Evolutionary conservation across 495 filamentous ascomycete species (phyloP), one percentile per base, ranked within the genome.

Genomic region (Parachaetomium inaequale): DNA sequence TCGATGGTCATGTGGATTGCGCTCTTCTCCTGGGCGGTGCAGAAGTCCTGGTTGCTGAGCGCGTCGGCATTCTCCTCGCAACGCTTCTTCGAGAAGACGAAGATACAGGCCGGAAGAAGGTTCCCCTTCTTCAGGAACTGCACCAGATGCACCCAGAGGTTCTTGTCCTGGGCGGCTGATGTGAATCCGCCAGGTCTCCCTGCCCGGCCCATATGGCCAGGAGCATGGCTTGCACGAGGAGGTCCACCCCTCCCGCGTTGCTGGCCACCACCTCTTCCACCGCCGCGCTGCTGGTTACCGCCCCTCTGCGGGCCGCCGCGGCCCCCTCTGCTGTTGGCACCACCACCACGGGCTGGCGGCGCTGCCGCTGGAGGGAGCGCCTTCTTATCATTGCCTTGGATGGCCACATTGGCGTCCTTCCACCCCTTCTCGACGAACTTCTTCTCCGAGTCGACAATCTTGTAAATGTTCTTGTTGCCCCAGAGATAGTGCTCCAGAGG

Each of bases 11-110:
- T 97, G 69, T 98, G 95, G 50, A 92, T 93, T 36, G 88, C 83
- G 70, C 94, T 98, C 84, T 96, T 97, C 76, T 98, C 95, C 6
- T 86, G 82, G 10, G 92, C 90, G 21, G 87, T 96, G 72, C 87
- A 93, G 70, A 93, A 97, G 75, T 98, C 95, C 59, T 95, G 88
- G 67, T 95, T 97, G 62, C 89, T 92, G 23, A 98, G 80, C 0
- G 94, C 92, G 66, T 98, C 91, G 11, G 95, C 94, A 70, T 98
- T 98, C 69, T 96, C 89, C 72, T 98, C 93, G 68, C 95, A 98
- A 57, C 94, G 81, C 73, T 90, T 96, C 79, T 98, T 98, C 29
- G 93, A 97, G 75, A 98, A 98, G 49, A 98, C 94, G 73, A 98
- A 98, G 62, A 98, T 93, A 74, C 93, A 96, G 45, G 87, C 91